Conservation (phyloP, 2,329 filamentous ascomycete species). For the Cyphellophora attinorum region DNA sequence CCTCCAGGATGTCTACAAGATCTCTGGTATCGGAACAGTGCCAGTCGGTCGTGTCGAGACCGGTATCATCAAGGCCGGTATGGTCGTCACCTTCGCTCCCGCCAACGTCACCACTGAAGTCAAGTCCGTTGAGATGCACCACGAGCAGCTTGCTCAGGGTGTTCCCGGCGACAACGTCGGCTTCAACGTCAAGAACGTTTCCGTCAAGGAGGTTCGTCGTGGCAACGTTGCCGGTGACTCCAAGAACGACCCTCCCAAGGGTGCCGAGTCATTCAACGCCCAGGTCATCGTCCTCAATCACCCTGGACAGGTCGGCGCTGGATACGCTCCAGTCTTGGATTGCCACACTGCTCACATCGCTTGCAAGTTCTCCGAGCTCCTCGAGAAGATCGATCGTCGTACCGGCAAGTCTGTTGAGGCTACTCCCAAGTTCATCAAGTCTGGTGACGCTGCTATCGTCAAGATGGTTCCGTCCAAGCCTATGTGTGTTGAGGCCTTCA, state of each 20-base stretch:
- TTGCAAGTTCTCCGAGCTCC: slow-evolving; percentile 99
- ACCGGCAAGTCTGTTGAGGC: slow-evolving; percentile 94
- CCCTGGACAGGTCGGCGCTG: slow-evolving; percentile 97
- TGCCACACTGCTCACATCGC: slow-evolving; percentile 99
- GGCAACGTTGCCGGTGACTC: slow-evolving; percentile 99
- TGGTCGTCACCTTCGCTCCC: slow-evolving; percentile 93
- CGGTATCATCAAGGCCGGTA: slow-evolving; percentile 78
- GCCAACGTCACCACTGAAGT: slow-evolving; percentile 99
- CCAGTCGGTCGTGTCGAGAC: slow-evolving; percentile 99
- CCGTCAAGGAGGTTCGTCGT: slow-evolving; percentile 99
- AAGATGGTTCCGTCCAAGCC: slow-evolving; percentile 99
- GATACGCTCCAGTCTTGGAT: slow-evolving; percentile 97
- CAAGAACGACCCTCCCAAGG: slow-evolving; percentile 96
- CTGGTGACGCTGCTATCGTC: slow-evolving; percentile 98
- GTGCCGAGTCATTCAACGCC: slow-evolving; percentile 89
- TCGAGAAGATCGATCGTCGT: slow-evolving; percentile 99
- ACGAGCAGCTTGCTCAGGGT: slow-evolving; percentile 96
- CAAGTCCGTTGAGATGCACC: slow-evolving; percentile 99
- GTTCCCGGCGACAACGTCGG: slow-evolving; percentile 99
- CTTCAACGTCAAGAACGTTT: slow-evolving; percentile 99
- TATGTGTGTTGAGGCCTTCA: slow-evolving; percentile 99
- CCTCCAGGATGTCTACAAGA: slow-evolving; percentile 99
- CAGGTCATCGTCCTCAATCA: slow-evolving; percentile 99
- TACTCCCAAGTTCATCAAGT: slow-evolving; percentile 99
- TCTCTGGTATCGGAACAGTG: slow-evolving; percentile 99